phyloP scores from a whole-genome alignment of 352 stramenopile species.

The Phytopythium oedochilum region DNA sequence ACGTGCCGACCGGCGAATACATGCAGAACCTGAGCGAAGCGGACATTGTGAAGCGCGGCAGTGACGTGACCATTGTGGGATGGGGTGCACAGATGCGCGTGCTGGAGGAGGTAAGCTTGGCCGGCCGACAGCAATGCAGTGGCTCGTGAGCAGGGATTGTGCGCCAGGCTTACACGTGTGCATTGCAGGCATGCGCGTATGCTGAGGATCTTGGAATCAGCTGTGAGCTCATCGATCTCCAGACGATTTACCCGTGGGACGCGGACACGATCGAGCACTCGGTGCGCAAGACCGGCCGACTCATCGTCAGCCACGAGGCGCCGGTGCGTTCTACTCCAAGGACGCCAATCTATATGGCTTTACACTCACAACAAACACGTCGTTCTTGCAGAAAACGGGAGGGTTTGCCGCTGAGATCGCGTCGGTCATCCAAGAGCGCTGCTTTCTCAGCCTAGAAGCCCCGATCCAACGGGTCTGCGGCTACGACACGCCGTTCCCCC shows the following conservation, averaged over 20 bases:
- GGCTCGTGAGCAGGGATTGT: too few species aligned
- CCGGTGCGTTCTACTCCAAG: conserved; percentile 54
- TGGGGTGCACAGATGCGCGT: conserved; percentile 92
- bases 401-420: conserved; percentile 97
- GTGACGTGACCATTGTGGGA: conserved; percentile 94
- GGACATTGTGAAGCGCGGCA: conserved; percentile 90
- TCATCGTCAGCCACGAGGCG: conserved; percentile 97
- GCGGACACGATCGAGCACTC: conserved; percentile 92
- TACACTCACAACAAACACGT: too few species aligned
- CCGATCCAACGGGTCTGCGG: conserved; percentile 93
- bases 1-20: conserved; percentile 94
- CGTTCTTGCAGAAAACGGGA: conserved; percentile 55
- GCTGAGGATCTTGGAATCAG: conserved; percentile 91
- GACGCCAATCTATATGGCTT: too few species aligned
- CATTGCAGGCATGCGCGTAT: conserved; percentile 61
- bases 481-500: conserved; percentile 97
- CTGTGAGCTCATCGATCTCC: conserved; percentile 97
- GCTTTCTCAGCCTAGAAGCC: conserved; percentile 95
- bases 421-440: conserved; percentile 90
- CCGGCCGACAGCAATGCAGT: too few species aligned
- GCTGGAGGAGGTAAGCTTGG: conserved; percentile 39
- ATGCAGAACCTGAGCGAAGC: conserved; percentile 91
- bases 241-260: conserved; percentile 98
- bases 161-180: too few species aligned
- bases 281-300: conserved; percentile 96